Conservation (phyloP, 305 asterid species). For the Fraxinus paxiana region DNA sequence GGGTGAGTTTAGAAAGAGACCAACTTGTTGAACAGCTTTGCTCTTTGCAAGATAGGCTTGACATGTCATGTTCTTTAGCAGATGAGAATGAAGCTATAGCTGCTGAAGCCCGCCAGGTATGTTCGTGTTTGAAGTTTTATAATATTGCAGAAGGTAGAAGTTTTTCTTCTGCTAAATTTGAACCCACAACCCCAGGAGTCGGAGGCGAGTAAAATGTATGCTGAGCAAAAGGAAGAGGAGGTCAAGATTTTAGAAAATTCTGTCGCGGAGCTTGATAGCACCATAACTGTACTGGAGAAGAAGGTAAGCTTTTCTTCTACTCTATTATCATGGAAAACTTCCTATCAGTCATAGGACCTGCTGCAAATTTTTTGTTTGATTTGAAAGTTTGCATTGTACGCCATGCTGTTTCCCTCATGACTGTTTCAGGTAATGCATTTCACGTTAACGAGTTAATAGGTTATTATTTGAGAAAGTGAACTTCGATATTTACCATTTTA, state of each 20-base stretch:
- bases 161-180: slow-evolving; percentile 25
- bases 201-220: slow-evolving; percentile 65
- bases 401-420: background rate
- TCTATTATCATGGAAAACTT: slow-evolving; percentile 17
- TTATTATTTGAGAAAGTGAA: slow-evolving; percentile 9
- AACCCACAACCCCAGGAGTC: slow-evolving; percentile 49
- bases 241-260: slow-evolving; percentile 76
- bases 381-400: background rate
- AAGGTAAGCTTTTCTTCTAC: slow-evolving; percentile 45
- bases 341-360: slow-evolving; percentile 6
- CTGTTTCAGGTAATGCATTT: slow-evolving; percentile 1
- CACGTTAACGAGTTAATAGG: slow-evolving; percentile 1
- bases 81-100: slow-evolving; percentile 89
- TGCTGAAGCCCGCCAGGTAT: slow-evolving; percentile 69
- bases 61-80: slow-evolving; percentile 60
- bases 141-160: slow-evolving; percentile 17
- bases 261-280: slow-evolving; percentile 86
- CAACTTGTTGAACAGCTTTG: slow-evolving; percentile 52
- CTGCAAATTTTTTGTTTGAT: slow-evolving; percentile 19
- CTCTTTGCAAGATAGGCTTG: slow-evolving; percentile 66
- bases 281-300: slow-evolving; percentile 77
- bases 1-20: slow-evolving; percentile 54
- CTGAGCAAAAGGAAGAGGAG: slow-evolving; percentile 92
- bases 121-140: slow-evolving; percentile 19
- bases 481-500: slow-evolving; percentile 15